These are phyloP conservation scores for Calonectria pteridis DNA, from an alignment of 2,329 filamentous ascomycete genomes.

Conservation along the genomic window DNA sequence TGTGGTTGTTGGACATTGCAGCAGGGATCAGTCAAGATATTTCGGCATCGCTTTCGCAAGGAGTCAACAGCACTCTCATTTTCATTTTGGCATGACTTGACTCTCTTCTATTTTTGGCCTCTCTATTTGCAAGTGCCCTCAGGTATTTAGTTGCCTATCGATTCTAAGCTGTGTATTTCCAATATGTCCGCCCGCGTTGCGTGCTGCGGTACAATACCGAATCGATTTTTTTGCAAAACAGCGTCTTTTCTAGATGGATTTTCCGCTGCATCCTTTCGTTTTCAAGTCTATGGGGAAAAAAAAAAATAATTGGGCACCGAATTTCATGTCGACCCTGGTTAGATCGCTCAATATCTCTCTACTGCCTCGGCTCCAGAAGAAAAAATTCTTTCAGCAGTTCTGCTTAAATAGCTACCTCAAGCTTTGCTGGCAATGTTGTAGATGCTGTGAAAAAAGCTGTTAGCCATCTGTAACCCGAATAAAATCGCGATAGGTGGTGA, in stretches of 20 bases:
- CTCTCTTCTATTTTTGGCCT: background rate
- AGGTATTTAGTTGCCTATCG: background rate
- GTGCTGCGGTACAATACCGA: background rate
- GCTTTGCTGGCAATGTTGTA: constrained; percentile 27
- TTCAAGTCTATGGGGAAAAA: background rate
- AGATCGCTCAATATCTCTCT: background rate
- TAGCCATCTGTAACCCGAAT: background rate
- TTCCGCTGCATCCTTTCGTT: background rate
- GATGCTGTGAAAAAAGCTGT: constrained; percentile 13
- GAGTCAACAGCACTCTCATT: background rate
- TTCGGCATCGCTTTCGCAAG: too few relatives aligned
- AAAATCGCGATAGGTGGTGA: background rate
- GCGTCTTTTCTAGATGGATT: background rate
- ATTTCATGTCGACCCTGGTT: background rate
- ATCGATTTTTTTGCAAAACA: background rate
- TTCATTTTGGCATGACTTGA: background rate
- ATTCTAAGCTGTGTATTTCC: background rate
- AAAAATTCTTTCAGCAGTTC: background rate
- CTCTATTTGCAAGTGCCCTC: background rate
- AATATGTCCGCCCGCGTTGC: background rate
- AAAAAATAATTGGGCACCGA: background rate
- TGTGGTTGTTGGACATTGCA: too few relatives aligned
- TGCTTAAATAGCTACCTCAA: background rate
- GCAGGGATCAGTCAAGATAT: too few relatives aligned
- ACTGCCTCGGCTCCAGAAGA: background rate